Conservation (phyloP, 2,329 filamentous ascomycete genomes). For the Ophiostoma australiae region DNA sequence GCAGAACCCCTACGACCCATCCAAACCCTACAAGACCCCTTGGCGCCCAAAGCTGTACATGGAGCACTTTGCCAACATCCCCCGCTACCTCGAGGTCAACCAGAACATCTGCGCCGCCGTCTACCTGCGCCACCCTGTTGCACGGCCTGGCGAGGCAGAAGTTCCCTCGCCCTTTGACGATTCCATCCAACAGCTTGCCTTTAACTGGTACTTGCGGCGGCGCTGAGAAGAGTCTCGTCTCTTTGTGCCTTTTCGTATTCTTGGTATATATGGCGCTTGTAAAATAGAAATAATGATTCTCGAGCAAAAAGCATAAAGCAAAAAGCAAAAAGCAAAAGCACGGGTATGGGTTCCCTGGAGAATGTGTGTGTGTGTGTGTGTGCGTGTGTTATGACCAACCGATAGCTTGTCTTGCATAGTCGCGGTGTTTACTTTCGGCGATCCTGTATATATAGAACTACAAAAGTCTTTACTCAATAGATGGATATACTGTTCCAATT, state of each 20-base stretch:
- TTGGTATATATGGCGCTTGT: slow-evolving; percentile 4
- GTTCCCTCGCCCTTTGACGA: slow-evolving; percentile 76
- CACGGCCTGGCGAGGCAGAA: slow-evolving; percentile 71
- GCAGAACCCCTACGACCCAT: slow-evolving; percentile 70
- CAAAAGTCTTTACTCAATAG: slow-evolving; percentile 18
- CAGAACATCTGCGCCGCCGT: slow-evolving; percentile 94
- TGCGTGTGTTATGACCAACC: background rate
- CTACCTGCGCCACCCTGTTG: slow-evolving; percentile 90
- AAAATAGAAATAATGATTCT: slow-evolving; percentile 10
- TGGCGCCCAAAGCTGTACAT: slow-evolving; percentile 86
- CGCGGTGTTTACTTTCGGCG: background rate
- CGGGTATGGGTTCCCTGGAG: background rate
- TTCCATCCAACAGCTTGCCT: slow-evolving; percentile 71
- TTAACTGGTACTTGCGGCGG: slow-evolving; percentile 89
- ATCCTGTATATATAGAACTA: slow-evolving; percentile 18
- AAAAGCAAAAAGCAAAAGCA: no score
- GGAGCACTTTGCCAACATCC: slow-evolving; percentile 90
- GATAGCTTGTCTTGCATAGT: background rate
- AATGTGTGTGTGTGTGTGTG: background rate
- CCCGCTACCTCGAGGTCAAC: slow-evolving; percentile 93
- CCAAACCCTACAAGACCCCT: slow-evolving; percentile 83
- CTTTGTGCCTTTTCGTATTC: background rate
- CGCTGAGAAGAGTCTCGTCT: slow-evolving; percentile 28
- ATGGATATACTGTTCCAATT: background rate
- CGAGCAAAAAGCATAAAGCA: no score